phyloP scores from a whole-genome alignment of 495 filamentous ascomycete genomes.

The Lasiosphaeria miniovina region DNA sequence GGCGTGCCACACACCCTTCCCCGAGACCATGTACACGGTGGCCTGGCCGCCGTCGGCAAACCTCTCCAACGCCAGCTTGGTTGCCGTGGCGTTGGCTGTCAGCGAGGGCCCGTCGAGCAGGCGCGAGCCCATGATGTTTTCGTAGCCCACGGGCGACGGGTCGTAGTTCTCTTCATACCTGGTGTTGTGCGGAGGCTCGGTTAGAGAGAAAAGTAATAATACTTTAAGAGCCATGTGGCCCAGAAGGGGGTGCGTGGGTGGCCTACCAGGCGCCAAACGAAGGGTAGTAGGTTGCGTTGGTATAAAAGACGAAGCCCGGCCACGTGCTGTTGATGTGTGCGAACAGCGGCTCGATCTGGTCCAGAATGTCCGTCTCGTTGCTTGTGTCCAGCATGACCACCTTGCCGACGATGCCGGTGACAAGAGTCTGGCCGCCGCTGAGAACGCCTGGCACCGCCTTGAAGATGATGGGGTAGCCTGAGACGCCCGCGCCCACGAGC shows the following conservation, averaged over 20 bases:
- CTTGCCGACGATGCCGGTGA: slow-evolving; percentile 27
- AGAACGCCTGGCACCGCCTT: slow-evolving; percentile 22
- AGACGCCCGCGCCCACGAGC: slow-evolving; percentile 35
- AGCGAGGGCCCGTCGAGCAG: slow-evolving; percentile 34
- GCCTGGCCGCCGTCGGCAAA: slow-evolving; percentile 10
- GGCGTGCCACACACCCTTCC: slow-evolving; percentile 31
- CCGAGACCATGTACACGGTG: slow-evolving; percentile 29
- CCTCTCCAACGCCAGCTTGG: slow-evolving; percentile 25
- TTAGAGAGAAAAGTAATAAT: neutral
- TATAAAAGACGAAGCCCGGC: slow-evolving; percentile 34
- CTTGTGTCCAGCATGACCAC: slow-evolving; percentile 24
- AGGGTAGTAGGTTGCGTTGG: slow-evolving; percentile 39
- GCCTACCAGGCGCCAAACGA: slow-evolving; percentile 46
- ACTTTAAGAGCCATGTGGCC: neutral
- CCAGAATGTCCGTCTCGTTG: slow-evolving; percentile 36
- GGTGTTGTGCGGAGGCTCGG: neutral
- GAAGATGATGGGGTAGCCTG: slow-evolving; percentile 31
- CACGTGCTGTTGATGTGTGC: slow-evolving; percentile 42
- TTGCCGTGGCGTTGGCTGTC: slow-evolving; percentile 22
- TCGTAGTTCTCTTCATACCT: slow-evolving; percentile 30
- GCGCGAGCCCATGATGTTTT: slow-evolving; percentile 39
- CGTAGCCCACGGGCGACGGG: slow-evolving; percentile 28
- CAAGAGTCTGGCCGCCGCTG: slow-evolving; percentile 21
- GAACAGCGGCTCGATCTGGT: slow-evolving; percentile 39
- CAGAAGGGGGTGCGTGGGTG: neutral